phyloP scores from a whole-genome alignment of 345 rosid species.

The Cardamine chenopodiifolia region DNA sequence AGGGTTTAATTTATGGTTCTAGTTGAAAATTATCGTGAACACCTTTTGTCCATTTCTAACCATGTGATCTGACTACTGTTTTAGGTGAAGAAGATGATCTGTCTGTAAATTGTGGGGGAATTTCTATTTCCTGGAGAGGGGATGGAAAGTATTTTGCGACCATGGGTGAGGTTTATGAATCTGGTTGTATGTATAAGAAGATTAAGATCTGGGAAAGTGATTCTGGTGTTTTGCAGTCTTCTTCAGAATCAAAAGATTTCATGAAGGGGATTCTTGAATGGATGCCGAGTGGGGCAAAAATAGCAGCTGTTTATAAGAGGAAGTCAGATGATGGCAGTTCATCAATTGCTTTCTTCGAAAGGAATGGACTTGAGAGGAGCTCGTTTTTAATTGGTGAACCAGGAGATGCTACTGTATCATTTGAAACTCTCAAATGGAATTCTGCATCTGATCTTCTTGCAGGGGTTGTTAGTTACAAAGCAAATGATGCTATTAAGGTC shows the following conservation, averaged over 20 bases:
- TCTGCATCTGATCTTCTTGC: slow-evolving; percentile 88
- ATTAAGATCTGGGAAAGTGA: slow-evolving; percentile 95
- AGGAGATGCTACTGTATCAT: slow-evolving; percentile 46
- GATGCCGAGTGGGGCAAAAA: slow-evolving; percentile 98
- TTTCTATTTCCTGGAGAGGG: slow-evolving; percentile 85
- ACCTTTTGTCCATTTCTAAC: slow-evolving; percentile 6
- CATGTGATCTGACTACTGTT: slow-evolving; percentile 16
- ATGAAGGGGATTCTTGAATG: slow-evolving; percentile 78
- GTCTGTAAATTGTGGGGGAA: slow-evolving; percentile 43
- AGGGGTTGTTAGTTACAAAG: slow-evolving; percentile 62
- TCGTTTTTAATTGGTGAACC: slow-evolving; percentile 62
- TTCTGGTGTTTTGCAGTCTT: slow-evolving; percentile 69
- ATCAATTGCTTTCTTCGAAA: slow-evolving; percentile 73
- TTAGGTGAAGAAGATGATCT: slow-evolving; percentile 52
- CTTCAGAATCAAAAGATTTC: slow-evolving; percentile 68
- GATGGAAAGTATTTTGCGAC: slow-evolving; percentile 92
- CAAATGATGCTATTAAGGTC: slow-evolving; percentile 64
- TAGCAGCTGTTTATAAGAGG: slow-evolving; percentile 72
- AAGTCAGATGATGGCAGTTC: slow-evolving; percentile 61
- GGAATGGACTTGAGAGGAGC: slow-evolving; percentile 87
- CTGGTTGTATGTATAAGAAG: slow-evolving; percentile 53
- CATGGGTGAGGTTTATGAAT: slow-evolving; percentile 46
- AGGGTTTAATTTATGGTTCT: slow-evolving; percentile 1
- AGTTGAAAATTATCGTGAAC: background rate
- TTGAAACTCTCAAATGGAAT: slow-evolving; percentile 82